These are phyloP conservation scores for Chlorella sp. DNA, from an alignment of 139 green algal species.

Conservation along the genomic window DNA sequence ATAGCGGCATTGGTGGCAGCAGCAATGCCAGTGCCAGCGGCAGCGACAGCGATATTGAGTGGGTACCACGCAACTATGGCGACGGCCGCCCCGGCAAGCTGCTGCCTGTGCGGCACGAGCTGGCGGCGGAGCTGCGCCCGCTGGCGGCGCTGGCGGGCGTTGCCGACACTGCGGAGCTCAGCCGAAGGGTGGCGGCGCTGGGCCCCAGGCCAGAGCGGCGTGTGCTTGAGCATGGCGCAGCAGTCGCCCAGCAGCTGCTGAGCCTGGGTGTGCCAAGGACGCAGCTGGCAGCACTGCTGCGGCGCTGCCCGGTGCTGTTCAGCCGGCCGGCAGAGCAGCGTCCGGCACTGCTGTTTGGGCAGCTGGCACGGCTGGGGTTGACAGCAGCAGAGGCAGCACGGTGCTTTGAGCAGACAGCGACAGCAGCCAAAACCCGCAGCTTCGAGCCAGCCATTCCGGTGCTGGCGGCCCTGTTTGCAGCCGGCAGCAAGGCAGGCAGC, in stretches of 20 bases:
- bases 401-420: not conserved
- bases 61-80: too few species aligned
- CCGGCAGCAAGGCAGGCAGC: not conserved
- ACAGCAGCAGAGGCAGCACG: not conserved
- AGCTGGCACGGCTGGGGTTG: not conserved
- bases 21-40: too few species aligned
- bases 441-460: not conserved
- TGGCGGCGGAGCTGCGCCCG: not conserved
- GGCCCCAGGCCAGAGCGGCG: not conserved
- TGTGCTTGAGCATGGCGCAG: not conserved
- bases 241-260: not conserved
- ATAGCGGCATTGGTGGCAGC: too few species aligned
- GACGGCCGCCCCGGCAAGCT: too few species aligned
- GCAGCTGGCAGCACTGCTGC: not conserved
- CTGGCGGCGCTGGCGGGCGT: not conserved
- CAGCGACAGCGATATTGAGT: too few species aligned
- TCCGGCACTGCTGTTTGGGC: not conserved
- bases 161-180: not conserved
- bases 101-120: not conserved
- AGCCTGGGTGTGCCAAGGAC: not conserved
- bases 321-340: slow-evolving; percentile 8
- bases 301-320: not conserved
- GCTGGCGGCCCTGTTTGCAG: not conserved
- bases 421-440: not conserved
- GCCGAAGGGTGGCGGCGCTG: not conserved